A percentile compares a stretch with the other conserved stretches of the same genome.
Evolutionary conservation across 352 stramenopile species (phyloP).

Genomic region (Globisporangium uncinulatum): DNA sequence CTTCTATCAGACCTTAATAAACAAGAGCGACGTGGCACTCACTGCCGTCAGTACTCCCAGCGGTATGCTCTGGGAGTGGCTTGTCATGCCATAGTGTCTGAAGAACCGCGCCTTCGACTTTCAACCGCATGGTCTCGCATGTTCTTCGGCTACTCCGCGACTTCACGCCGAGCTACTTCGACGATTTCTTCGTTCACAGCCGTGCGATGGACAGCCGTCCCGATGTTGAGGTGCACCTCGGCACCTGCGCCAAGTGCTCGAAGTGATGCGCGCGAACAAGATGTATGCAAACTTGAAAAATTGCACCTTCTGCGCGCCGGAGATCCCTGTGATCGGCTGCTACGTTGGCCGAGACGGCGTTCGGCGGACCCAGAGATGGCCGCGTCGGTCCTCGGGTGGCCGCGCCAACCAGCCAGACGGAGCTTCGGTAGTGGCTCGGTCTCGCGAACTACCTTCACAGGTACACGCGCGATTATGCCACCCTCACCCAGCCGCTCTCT

Average conservation of each 20-base stretch:
- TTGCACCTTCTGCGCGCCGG: neutral
- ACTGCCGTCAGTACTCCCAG: slow-evolving; percentile 19
- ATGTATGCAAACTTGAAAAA: slow-evolving; percentile 1
- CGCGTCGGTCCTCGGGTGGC: slow-evolving; percentile 4
- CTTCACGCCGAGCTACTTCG: slow-evolving; percentile 7
- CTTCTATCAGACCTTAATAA: slow-evolving; percentile 29
- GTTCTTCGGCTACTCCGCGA: neutral
- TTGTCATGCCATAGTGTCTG: slow-evolving; percentile 21
- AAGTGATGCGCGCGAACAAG: neutral
- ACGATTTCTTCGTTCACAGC: slow-evolving; percentile 6
- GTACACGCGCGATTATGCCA: slow-evolving; percentile 17
- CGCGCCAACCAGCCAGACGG: slow-evolving; percentile 5
- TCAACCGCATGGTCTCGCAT: slow-evolving; percentile 17
- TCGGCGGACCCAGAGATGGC: slow-evolving; percentile 17
- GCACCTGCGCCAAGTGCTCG: neutral
- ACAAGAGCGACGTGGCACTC: slow-evolving; percentile 2
- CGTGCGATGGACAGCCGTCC: neutral
- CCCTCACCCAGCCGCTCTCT: slow-evolving; percentile 8
- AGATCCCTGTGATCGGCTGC: neutral
- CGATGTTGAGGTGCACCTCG: neutral
- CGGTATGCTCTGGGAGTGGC: slow-evolving; percentile 20
- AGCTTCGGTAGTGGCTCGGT: slow-evolving; percentile 14
- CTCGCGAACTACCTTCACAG: slow-evolving; percentile 20
- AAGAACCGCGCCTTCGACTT: slow-evolving; percentile 19
- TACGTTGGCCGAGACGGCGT: slow-evolving; percentile 2